Percentiles rank a stretch among this genome's conserved stretches.
Evolutionary conservation across 2,329 filamentous ascomycete genomes (phyloP).

Genomic region (Stachybotrys chartarum): DNA sequence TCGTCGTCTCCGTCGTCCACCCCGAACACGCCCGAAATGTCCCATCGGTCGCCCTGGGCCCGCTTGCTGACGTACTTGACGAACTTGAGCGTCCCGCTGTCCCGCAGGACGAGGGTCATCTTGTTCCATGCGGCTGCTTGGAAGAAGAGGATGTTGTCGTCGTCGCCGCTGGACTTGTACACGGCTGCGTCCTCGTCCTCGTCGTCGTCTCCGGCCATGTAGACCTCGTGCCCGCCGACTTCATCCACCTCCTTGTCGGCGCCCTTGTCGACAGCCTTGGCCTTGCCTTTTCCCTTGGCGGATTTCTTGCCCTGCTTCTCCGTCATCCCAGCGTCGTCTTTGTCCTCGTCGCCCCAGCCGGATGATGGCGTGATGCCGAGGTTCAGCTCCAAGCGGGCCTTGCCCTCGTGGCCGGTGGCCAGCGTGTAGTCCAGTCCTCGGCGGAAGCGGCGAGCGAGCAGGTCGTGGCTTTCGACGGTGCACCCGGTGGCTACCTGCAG

Average conservation of each 20-base stretch:
- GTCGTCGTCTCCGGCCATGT: conserved; percentile 85
- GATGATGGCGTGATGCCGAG: conserved; percentile 76
- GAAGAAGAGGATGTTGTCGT: conserved; percentile 62
- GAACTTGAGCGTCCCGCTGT: conserved; percentile 80
- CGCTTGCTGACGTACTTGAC: conserved; percentile 88
- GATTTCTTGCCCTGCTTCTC: conserved; percentile 24
- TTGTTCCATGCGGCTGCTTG: conserved; percentile 75
- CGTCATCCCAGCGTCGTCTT: conserved; percentile 33
- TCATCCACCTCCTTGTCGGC: conserved; percentile 38
- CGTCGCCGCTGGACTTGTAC: conserved; percentile 73
- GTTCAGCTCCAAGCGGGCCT: conserved; percentile 79
- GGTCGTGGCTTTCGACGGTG: conserved; percentile 63
- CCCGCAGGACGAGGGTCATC: conserved; percentile 81
- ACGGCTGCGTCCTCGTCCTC: conserved; percentile 69
- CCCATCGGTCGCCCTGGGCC: conserved; percentile 87
- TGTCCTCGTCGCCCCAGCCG: conserved; percentile 73
- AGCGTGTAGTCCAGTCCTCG: conserved; percentile 86
- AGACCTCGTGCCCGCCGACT: conserved; percentile 76
- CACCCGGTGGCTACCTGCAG: conserved; percentile 75
- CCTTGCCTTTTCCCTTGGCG: conserved; percentile 22
- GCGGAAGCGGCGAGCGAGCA: conserved; percentile 82
- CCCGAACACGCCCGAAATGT: conserved; percentile 73
- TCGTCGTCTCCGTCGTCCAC: conserved; percentile 52
- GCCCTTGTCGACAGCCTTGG: conserved; percentile 20
- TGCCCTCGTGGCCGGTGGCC: conserved; percentile 73